A percentile compares a stretch with the other conserved stretches of the same genome.
phyloP scores from a whole-genome alignment of 2,329 filamentous ascomycete species.

The Arthrobotrys megalospora region DNA sequence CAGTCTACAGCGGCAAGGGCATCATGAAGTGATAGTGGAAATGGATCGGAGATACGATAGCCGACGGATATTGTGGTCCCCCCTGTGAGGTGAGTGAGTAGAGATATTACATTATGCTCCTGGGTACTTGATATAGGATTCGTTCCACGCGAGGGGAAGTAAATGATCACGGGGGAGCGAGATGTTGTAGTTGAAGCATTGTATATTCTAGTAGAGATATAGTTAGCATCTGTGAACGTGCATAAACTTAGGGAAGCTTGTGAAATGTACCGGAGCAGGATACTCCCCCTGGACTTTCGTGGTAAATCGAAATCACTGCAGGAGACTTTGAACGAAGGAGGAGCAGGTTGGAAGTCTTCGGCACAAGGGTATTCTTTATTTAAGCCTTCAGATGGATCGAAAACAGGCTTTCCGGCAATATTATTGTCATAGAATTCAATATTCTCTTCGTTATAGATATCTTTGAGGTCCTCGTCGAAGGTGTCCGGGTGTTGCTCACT shows the following conservation, averaged over 20 bases:
- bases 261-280: conserved; percentile 32
- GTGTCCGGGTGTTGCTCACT: not conserved
- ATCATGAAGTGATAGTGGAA: conserved; percentile 54
- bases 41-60: conserved; percentile 49
- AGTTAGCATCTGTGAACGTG: not conserved
- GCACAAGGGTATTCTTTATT: conserved; percentile 28
- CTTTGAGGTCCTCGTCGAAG: not conserved
- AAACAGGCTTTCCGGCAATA: conserved; percentile 17
- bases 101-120: conserved; percentile 43
- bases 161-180: conserved; percentile 44
- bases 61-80: conserved; percentile 46
- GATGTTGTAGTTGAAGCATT: conserved; percentile 9
- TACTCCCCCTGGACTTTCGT: conserved; percentile 41
- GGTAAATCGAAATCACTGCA: conserved; percentile 32
- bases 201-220: conserved; percentile 22
- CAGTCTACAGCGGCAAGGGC: conserved; percentile 52
- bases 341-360: conserved; percentile 11
- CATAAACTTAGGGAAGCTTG: not conserved
- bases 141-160: conserved; percentile 48
- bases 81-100: conserved; percentile 33
- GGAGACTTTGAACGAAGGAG: conserved; percentile 3
- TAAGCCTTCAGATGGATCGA: conserved; percentile 2
- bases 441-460: conserved; percentile 12
- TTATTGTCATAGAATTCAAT: conserved; percentile 21
- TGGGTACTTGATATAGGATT: conserved; percentile 16